Conservation (phyloP, 495 filamentous ascomycete genomes). For the Xylaria castorea region DNA sequence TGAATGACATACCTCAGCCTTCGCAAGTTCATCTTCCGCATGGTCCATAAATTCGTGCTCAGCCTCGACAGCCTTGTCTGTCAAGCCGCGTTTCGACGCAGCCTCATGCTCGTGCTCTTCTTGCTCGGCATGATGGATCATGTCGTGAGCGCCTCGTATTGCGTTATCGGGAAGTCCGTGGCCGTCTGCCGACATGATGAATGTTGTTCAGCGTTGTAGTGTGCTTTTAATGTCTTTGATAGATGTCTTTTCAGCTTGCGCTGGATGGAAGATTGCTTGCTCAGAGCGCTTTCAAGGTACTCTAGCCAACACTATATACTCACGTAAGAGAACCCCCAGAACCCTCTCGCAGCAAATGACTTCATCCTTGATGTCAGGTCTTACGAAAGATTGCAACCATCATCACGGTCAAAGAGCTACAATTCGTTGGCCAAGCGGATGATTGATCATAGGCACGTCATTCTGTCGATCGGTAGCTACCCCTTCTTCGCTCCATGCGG, state of each 20-base stretch:
- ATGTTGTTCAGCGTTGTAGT: constrained; percentile 20
- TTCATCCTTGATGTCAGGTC: constrained; percentile 23
- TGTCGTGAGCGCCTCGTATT: constrained; percentile 38
- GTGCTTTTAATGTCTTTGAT: neutral
- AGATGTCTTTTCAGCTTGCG: neutral
- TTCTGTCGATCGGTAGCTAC: constrained; percentile 14
- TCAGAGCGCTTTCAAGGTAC: neutral
- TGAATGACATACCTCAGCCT: constrained; percentile 33
- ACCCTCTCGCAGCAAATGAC: constrained; percentile 13
- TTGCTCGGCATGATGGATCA: constrained; percentile 45
- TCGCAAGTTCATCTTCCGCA: constrained; percentile 34
- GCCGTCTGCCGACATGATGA: constrained; percentile 39
- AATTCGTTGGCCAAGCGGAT: constrained; percentile 6
- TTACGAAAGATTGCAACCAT: constrained; percentile 3
- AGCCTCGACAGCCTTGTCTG: constrained; percentile 39
- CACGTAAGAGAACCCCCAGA: neutral
- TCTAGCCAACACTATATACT: constrained; percentile 21
- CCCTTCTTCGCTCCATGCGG: constrained; percentile 11
- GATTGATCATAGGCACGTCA: constrained; percentile 27
- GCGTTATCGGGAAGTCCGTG: constrained; percentile 40
- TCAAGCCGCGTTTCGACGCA: constrained; percentile 37
- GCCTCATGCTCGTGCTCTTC: constrained; percentile 44
- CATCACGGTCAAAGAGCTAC: neutral
- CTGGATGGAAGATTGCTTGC: neutral
- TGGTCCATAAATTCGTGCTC: constrained; percentile 42